phyloP scores from a whole-genome alignment of 768 basidiomycete genomes.

The Suillus placidus region DNA sequence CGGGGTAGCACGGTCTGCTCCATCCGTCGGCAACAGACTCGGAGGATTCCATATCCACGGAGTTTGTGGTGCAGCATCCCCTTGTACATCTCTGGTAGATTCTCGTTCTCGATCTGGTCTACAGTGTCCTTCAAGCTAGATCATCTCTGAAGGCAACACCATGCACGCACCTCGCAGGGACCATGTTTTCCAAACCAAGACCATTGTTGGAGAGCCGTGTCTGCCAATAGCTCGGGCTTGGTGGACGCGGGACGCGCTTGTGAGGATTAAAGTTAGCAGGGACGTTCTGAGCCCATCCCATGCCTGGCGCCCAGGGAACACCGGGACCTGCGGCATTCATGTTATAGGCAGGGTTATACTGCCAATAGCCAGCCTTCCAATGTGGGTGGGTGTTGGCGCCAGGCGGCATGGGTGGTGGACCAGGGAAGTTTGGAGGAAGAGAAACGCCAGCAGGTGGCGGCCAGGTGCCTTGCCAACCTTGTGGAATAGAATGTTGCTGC shows the following conservation, averaged over 20 bases:
- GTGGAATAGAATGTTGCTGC: constrained; percentile 24
- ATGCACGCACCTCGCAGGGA: constrained; percentile 54
- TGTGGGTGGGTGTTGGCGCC: constrained; percentile 44
- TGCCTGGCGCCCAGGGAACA: constrained; percentile 35
- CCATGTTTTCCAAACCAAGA: constrained; percentile 66
- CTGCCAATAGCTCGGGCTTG: constrained; percentile 68
- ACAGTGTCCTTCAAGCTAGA: constrained; percentile 17
- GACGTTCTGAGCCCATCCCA: constrained; percentile 26
- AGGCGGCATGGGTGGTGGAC: constrained; percentile 59
- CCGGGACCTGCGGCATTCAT: constrained; percentile 21
- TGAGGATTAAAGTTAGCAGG: constrained; percentile 55
- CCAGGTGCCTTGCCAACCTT: constrained; percentile 43
- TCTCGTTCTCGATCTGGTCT: constrained; percentile 19
- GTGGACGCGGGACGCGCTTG: constrained; percentile 62
- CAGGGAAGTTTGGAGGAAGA: constrained; percentile 40
- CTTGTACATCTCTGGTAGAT: constrained; percentile 38
- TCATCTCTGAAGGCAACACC: not conserved
- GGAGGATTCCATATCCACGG: constrained; percentile 78
- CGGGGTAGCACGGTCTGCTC: constrained; percentile 16
- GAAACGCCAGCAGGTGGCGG: constrained; percentile 32
- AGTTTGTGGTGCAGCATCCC: constrained; percentile 48
- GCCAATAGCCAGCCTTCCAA: constrained; percentile 60
- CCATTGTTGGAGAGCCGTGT: constrained; percentile 62
- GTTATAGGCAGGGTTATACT: constrained; percentile 46
- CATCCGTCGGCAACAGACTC: constrained; percentile 40